Base-by-base conservation (phyloP, 495 filamentous ascomycete genomes). In the Beverwykella pulmonaria region DNA sequence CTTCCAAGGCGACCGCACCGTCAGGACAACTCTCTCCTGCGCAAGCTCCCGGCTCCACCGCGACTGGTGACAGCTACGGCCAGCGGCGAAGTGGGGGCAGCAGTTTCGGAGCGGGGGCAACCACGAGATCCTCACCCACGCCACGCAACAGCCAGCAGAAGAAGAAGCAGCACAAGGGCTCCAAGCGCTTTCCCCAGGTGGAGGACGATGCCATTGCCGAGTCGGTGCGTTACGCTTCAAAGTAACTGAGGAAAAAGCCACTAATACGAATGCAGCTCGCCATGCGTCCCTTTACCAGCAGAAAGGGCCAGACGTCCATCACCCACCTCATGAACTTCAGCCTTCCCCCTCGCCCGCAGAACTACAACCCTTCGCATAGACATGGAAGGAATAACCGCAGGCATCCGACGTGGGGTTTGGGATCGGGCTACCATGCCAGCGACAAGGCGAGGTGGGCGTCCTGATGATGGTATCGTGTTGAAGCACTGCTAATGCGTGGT, bases 241-340 rank as follows among this genome's bases (percentile, higher is more conserved):
- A 9, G 12, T 20, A 26, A 2, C 47, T 48, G 53, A 7, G 12
- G 7, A 7, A 52, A 54, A 7, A 8, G 6, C 44, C 48, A 7
- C 48, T 55, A 64, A 71, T 71, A 77, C 59, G 79, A 64, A 44
- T 53, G 47, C 47, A 90, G 87, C 82, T 87, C 78, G 89, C 89
- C 74, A 90, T 96, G 83, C 87, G 87, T 77, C 92, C 92, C 72
- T 82, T 89, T 44, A 92, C 82, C 65, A 92, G 89, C 74, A 89
- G 93, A 34, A 90, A 93, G 66, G 95, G 93, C 65, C 94, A 97
- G 70, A 97, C 91, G 41, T 95, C 91, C 71, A 98, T 98, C 73
- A 97, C 94, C 19, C 94, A 98, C 77, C 78, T 98, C 27, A 90
- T 98, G 86, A 95, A 92, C 76, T 94, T 96, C 74, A 86, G 89